Conservation (phyloP, 108 stramenopile species). For the Nannochloropsis oceanica region DNA sequence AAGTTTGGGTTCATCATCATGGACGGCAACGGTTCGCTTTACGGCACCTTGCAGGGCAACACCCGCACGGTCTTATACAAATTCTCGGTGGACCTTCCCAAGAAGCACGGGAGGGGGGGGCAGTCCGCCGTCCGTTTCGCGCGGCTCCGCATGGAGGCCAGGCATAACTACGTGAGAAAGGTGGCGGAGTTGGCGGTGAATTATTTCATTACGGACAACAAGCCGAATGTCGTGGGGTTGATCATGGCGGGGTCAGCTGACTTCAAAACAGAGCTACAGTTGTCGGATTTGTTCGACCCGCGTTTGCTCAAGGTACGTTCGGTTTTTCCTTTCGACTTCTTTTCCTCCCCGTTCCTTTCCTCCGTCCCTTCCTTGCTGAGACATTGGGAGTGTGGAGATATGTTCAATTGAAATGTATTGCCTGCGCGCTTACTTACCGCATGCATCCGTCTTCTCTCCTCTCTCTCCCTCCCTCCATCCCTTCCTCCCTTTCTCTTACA, state of each 20-base stretch:
- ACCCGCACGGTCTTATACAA: slow-evolving; percentile 86
- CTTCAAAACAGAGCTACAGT: slow-evolving; percentile 83
- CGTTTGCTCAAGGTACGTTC: slow-evolving; percentile 44
- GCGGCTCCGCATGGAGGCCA: slow-evolving; percentile 92
- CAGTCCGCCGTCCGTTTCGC: slow-evolving; percentile 98
- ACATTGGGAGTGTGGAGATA: too few relatives aligned
- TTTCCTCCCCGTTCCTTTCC: too few relatives aligned
- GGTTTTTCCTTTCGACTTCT: neutral
- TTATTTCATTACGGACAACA: slow-evolving; percentile 86
- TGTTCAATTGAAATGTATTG: too few relatives aligned
- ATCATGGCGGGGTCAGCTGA: slow-evolving; percentile 95
- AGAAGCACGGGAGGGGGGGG: slow-evolving; percentile 94
- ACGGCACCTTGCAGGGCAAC: slow-evolving; percentile 66
- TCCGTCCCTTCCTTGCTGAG: too few relatives aligned
- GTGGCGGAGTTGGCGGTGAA: slow-evolving; percentile 88
- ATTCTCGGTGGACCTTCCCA: slow-evolving; percentile 95
- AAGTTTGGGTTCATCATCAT: slow-evolving; percentile 95
- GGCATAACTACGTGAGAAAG: slow-evolving; percentile 98
- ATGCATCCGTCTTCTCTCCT: neutral
- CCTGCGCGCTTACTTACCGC: too few relatives aligned
- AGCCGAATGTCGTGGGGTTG: slow-evolving; percentile 86
- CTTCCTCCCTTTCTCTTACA: neutral
- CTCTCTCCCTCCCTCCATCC: neutral
- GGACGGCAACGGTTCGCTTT: slow-evolving; percentile 96
- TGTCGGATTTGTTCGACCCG: slow-evolving; percentile 83